Evolutionary conservation across 495 filamentous ascomycete species (phyloP).

Genomic region (Elaphomyces granulatus): DNA sequence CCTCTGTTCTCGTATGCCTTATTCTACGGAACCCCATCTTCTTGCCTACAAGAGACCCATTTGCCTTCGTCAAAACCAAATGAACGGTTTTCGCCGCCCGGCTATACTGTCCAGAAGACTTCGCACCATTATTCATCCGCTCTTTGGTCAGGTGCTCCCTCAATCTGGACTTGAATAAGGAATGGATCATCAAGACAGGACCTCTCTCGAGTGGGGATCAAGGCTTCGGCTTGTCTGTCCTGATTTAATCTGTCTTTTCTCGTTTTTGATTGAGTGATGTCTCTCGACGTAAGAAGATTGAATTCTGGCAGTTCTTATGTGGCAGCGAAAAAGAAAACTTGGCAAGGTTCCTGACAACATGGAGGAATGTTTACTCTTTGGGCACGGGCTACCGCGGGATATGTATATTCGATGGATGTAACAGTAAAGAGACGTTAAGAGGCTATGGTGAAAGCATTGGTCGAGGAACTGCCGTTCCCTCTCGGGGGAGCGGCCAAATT

Average conservation of each 20-base stretch:
- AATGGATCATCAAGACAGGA: conserved; percentile 35
- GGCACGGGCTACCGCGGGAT: conserved; percentile 4
- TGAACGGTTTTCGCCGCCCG: background rate
- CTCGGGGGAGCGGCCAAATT: conserved; percentile 38
- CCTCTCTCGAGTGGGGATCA: conserved; percentile 95
- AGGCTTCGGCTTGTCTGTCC: conserved; percentile 80
- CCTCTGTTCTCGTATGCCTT: too few species aligned
- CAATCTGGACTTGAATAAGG: background rate
- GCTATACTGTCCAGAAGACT: too few species aligned
- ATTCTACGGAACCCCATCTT: too few species aligned
- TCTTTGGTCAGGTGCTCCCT: background rate
- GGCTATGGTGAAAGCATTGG: conserved; percentile 13
- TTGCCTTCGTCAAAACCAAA: background rate
- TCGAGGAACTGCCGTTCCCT: conserved; percentile 24
- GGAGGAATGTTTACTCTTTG: background rate
- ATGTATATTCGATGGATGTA: conserved; percentile 7
- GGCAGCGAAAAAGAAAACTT: too few species aligned
- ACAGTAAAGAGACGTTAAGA: conserved; percentile 12
- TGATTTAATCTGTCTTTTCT: conserved; percentile 7
- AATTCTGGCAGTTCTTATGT: conserved; percentile 1
- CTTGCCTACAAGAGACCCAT: too few species aligned
- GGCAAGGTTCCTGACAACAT: conserved; percentile 1
- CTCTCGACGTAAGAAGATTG: conserved; percentile 2
- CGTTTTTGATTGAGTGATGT: conserved; percentile 3
- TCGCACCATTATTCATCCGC: conserved; percentile 2